A percentile compares a stretch with the other conserved stretches of the same genome.
Evolutionary conservation across 495 filamentous ascomycete species (phyloP).

Genomic region (Penicillium parvum): DNA sequence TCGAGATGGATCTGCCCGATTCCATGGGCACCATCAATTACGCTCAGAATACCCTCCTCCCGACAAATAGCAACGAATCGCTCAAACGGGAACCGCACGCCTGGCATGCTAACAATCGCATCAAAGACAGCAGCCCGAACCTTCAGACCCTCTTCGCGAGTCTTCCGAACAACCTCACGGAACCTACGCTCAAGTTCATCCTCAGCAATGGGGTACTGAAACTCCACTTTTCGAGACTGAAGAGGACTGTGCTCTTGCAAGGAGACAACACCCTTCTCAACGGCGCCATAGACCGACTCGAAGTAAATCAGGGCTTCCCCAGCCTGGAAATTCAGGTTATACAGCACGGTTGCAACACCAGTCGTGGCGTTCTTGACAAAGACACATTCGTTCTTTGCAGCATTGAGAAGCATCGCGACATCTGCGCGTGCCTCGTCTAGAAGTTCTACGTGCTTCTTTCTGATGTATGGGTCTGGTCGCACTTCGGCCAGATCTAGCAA

Average conservation of each 20-base stretch:
- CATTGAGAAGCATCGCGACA: conserved; percentile 60
- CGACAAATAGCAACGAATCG: conserved; percentile 55
- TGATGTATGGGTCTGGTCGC: conserved; percentile 68
- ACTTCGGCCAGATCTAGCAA: conserved; percentile 60
- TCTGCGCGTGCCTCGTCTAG: conserved; percentile 61
- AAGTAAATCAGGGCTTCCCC: conserved; percentile 66
- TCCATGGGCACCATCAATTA: conserved; percentile 80
- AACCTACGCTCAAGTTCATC: conserved; percentile 53
- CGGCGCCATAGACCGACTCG: conserved; percentile 70
- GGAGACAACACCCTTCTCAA: conserved; percentile 65
- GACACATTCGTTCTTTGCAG: conserved; percentile 59
- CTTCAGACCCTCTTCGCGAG: conserved; percentile 40
- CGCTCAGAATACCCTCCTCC: conserved; percentile 55
- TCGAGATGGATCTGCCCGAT: conserved; percentile 72
- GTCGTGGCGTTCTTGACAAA: conserved; percentile 80
- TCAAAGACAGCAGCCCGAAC: conserved; percentile 71
- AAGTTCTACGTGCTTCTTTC: conserved; percentile 52
- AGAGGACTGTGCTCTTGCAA: conserved; percentile 56
- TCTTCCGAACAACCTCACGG: conserved; percentile 38
- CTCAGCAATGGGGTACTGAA: conserved; percentile 57
- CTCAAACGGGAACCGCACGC: conserved; percentile 76
- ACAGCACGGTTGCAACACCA: conserved; percentile 74
- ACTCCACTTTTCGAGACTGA: conserved; percentile 34
- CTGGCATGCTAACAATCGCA: conserved; percentile 68
- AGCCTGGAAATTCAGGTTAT: conserved; percentile 57